Conservation (phyloP, 1,139 yeast species). For the Kodamaea ohmeri region DNA sequence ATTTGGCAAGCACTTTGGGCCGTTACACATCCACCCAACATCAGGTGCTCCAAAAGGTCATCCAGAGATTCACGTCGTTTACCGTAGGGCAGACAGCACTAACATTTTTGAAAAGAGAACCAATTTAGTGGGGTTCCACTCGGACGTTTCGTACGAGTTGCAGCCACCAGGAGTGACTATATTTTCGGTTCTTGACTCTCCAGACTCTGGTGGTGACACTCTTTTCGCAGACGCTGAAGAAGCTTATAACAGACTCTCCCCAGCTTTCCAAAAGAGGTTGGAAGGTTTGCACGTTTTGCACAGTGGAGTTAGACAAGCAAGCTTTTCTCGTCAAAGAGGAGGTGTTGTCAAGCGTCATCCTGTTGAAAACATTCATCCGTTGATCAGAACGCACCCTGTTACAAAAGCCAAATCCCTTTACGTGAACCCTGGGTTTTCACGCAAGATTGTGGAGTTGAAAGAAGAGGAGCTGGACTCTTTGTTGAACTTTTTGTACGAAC, state of each 20-base stretch:
- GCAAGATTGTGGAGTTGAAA: slow-evolving; percentile 27
- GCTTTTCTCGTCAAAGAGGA: slow-evolving; percentile 19
- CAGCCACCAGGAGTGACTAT: slow-evolving; percentile 19
- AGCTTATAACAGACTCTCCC: slow-evolving; percentile 29
- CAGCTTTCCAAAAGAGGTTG: slow-evolving; percentile 24
- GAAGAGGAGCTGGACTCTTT: slow-evolving; percentile 27
- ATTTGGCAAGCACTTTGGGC: slow-evolving; percentile 33
- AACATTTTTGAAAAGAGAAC: slow-evolving; percentile 15
- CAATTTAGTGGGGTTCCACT: slow-evolving; percentile 16
- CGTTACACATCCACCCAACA: slow-evolving; percentile 71
- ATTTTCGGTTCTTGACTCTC: slow-evolving; percentile 17
- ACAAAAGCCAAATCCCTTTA: slow-evolving; percentile 25
- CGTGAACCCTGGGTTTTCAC: slow-evolving; percentile 26
- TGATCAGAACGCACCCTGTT: slow-evolving; percentile 29
- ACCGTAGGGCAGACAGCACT: slow-evolving; percentile 43
- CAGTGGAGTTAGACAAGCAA: slow-evolving; percentile 26
- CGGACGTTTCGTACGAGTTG: slow-evolving; percentile 19
- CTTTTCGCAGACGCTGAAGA: slow-evolving; percentile 35
- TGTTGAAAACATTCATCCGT: slow-evolving; percentile 28
- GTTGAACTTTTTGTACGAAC: slow-evolving; percentile 24
- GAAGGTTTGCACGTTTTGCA: slow-evolving; percentile 29
- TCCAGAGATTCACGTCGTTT: slow-evolving; percentile 63
- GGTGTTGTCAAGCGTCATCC: slow-evolving; percentile 28
- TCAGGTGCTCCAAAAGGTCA: slow-evolving; percentile 62
- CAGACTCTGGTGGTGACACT: slow-evolving; percentile 22